These are phyloP conservation scores for Globisporangium abappressorium DNA, from an alignment of 352 stramenopile species.

Conservation along the genomic window DNA sequence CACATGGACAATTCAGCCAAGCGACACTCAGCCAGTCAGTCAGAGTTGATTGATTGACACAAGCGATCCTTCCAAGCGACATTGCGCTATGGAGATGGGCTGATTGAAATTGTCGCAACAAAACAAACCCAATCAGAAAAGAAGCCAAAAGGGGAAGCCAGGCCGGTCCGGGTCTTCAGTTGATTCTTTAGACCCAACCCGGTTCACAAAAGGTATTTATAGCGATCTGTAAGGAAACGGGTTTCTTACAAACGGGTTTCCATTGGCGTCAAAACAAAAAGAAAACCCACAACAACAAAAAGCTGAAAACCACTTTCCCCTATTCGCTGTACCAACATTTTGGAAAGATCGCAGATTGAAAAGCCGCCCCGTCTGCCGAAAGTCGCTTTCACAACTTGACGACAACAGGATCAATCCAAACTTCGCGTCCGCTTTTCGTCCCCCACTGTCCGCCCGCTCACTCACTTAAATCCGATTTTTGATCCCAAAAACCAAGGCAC, in stretches of 20 bases:
- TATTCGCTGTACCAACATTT: not conserved
- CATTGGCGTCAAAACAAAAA: not conserved
- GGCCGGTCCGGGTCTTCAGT: no score
- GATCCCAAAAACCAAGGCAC: not conserved
- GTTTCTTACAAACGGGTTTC: not conserved
- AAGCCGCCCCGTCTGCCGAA: not conserved
- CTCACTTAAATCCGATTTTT: not conserved
- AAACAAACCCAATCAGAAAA: not conserved
- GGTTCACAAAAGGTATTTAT: not conserved
- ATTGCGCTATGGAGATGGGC: not conserved
- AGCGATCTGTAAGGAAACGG: not conserved
- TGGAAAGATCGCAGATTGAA: not conserved
- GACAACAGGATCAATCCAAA: not conserved
- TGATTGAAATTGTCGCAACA: not conserved
- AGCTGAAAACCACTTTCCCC: not conserved
- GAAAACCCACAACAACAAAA: not conserved
- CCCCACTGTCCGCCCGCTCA: not conserved
- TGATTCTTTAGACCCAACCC: no score
- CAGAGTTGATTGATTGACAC: no score
- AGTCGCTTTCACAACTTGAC: not conserved
- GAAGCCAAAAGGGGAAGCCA: not conserved
- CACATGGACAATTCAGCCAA: not conserved
- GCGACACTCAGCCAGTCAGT: no score
- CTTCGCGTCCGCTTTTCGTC: not conserved
- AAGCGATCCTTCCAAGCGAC: not conserved